Conservation (phyloP, 1,284 basidiomycete genomes). For the Stygiomarasmius scandens region DNA sequence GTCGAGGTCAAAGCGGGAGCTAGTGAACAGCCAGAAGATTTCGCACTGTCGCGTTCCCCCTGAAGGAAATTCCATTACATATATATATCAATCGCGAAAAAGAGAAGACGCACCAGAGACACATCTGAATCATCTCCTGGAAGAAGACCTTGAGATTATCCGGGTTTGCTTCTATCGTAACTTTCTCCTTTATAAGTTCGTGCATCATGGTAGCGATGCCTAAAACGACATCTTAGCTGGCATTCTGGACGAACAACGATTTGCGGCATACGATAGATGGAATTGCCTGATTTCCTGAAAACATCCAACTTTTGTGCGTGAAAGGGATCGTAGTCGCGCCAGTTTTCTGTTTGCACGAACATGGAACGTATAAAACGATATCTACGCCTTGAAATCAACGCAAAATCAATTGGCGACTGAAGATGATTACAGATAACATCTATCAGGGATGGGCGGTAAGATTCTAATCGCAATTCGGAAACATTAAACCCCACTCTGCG, state of each 20-base stretch:
- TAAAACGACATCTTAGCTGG: conserved; percentile 24
- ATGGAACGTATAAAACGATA: conserved; percentile 85
- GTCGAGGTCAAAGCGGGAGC: background rate
- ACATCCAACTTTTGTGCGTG: conserved; percentile 79
- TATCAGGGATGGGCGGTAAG: conserved; percentile 25
- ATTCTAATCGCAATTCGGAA: background rate
- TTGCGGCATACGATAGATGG: conserved; percentile 66
- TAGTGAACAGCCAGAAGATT: background rate
- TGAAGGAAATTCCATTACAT: conserved; percentile 26
- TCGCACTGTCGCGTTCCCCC: conserved; percentile 81
- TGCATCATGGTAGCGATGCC: conserved; percentile 73
- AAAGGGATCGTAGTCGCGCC: conserved; percentile 88
- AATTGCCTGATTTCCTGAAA: conserved; percentile 79
- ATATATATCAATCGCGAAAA: background rate
- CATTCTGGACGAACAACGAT: conserved; percentile 3
- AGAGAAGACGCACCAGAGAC: conserved; percentile 64
- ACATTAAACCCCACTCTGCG: conserved; percentile 72
- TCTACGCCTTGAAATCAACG: conserved; percentile 56
- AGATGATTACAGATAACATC: conserved; percentile 63
- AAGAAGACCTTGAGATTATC: conserved; percentile 68
- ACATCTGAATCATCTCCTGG: conserved; percentile 87
- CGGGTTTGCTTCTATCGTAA: conserved; percentile 45
- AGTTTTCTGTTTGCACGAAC: conserved; percentile 73
- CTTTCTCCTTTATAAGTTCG: conserved; percentile 58
- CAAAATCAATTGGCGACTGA: background rate